Base-by-base conservation (phyloP, 2,329 filamentous ascomycete genomes). In the Cytospora chrysosperma region DNA sequence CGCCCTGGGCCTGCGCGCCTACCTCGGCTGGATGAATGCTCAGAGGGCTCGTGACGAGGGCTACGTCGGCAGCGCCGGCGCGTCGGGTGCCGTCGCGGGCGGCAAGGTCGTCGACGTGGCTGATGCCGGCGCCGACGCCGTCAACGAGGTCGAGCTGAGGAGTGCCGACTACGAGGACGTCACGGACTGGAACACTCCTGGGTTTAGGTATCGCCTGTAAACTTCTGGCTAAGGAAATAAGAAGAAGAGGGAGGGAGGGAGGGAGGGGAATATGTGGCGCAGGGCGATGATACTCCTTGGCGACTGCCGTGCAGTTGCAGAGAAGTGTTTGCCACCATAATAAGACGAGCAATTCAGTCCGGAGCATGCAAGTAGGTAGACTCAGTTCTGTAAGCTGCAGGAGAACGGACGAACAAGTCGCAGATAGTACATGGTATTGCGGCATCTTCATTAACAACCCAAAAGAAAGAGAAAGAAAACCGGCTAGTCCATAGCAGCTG, bases 151-250 rank as follows among this genome's bases (percentile, higher is more conserved):
- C 0, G 74, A 77, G 56, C 69, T 82, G 26, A 72, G 74, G 21
- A 74, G 77, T 0, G 76, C 79, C 59, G 81, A 82, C 63, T 82
- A 84, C 62, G 82, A 85, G 24, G 84, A 88, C 70, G 72, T 82
- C 2, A 87, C 85, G 2, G 85, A 88, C 68, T 86, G 83, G 81
- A 79, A 85, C 43, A 85, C 79, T 1, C 71, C 79, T 21, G 85
- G 85, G 0, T 88, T 88, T 66, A 79, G 84, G 50, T 88, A 88
- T 72, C 79, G 85, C 30, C 69, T 83, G 28, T 83, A 69, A 62
- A 32, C 12, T 12, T 9, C 34, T 24, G 2, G 9, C 12, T 10
- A n/a, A n/a, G n/a, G n/a, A 12, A 13, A 19, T 3, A 3, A 8
- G 13, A 9, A n/a, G n/a, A 26, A 7, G 6, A 19, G 15, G 1